phyloP scores from a whole-genome alignment of 2,329 filamentous ascomycete species.

The Bertia moriformis region DNA sequence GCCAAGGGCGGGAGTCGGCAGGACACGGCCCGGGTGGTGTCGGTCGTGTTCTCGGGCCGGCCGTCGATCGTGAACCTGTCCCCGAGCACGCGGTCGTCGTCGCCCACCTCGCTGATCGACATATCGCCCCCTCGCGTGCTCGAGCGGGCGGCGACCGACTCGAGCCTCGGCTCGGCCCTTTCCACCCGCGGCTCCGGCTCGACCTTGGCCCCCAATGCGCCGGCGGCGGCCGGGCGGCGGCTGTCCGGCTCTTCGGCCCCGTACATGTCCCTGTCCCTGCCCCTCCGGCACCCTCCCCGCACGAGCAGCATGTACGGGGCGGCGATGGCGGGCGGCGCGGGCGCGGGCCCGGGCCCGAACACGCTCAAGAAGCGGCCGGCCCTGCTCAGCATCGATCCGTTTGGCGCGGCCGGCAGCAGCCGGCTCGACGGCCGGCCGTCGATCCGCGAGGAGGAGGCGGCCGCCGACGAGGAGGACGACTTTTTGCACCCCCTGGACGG shows the following conservation, averaged over 20 bases:
- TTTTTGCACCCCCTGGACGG: no score
- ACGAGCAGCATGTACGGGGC: conserved; percentile 25
- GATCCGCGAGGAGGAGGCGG: conserved; percentile 10
- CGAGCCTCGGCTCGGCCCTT: conserved; percentile 7
- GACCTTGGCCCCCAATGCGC: conserved; percentile 14
- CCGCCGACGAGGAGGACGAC: conserved; percentile 11
- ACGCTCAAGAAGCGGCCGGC: conserved; percentile 21
- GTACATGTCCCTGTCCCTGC: conserved; percentile 10
- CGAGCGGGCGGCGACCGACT: conserved; percentile 1
- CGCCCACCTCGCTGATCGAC: conserved; percentile 18
- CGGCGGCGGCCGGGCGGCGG: no score
- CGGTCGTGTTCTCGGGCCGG: conserved; percentile 43
- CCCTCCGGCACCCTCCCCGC: conserved; percentile 19
- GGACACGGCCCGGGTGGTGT: conserved; percentile 41
- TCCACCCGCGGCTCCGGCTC: conserved; percentile 13
- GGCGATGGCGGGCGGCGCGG: conserved; percentile 9
- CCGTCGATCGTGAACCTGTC: conserved; percentile 38
- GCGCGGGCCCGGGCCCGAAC: conserved; percentile 10
- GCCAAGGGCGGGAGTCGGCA: conserved; percentile 12
- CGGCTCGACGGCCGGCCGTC: conserved; percentile 6
- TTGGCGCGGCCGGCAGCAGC: conserved; percentile 21
- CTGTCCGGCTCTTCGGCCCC: no score
- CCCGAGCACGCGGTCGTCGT: conserved; percentile 24
- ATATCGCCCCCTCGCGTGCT: conserved; percentile 8
- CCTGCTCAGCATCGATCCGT: conserved; percentile 40